These are phyloP conservation scores for Diaporthe capsici DNA, from an alignment of 2,329 filamentous ascomycete species.

Conservation along the genomic window DNA sequence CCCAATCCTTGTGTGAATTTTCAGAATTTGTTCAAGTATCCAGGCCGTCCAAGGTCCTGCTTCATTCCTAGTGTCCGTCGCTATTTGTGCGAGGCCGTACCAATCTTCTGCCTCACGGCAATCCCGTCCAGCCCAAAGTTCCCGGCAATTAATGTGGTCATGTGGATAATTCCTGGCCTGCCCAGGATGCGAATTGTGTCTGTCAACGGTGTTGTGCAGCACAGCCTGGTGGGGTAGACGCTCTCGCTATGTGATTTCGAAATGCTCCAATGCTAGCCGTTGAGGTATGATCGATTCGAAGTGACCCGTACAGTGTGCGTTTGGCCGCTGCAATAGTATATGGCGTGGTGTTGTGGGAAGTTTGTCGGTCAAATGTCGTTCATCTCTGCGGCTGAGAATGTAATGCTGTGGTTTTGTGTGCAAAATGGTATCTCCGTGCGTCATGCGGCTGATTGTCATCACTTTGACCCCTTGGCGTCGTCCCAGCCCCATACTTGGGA, in stretches of 20 bases:
- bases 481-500: constrained; percentile 98
- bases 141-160: constrained; percentile 10
- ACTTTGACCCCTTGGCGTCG: constrained; percentile 56
- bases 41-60: background rate
- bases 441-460: background rate
- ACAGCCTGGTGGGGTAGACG: background rate
- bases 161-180: constrained; percentile 6
- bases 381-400: constrained; percentile 22
- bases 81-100: constrained; percentile 8
- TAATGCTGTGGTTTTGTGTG: constrained; percentile 5
- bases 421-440: background rate
- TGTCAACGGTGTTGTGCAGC: background rate
- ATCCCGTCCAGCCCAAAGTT: background rate
- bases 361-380: constrained; percentile 5
- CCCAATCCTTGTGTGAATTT: constrained; percentile 25
- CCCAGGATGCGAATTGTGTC: background rate
- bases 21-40: background rate
- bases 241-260: constrained; percentile 27
- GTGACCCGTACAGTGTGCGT: constrained; percentile 1
- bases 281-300: background rate
- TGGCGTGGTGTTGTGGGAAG: background rate
- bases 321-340: background rate
- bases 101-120: constrained; percentile 17
- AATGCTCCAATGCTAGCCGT: constrained; percentile 29
- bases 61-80: constrained; percentile 1